Conservation (phyloP, 805 yeast genomes). For the Starmerella stellata region DNA sequence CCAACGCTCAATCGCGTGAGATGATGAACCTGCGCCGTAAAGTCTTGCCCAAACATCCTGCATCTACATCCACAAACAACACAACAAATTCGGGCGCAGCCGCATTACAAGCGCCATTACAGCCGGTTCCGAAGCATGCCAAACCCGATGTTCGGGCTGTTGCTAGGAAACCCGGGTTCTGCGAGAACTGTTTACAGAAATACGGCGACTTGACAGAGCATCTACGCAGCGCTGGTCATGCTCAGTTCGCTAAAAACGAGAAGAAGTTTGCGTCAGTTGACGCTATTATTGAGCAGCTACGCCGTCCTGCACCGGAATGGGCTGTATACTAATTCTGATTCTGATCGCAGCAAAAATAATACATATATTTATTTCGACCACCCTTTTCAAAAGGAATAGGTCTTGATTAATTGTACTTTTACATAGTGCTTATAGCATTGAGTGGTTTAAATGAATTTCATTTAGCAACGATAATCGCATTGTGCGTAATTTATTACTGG, state of each 20-base stretch:
- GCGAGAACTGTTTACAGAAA: slow-evolving; percentile 81
- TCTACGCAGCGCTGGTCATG: slow-evolving; percentile 47
- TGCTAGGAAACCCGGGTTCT: slow-evolving; percentile 47
- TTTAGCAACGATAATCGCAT: too few species aligned
- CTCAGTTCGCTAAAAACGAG: slow-evolving; percentile 57
- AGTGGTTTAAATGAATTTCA: too few species aligned
- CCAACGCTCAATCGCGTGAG: slow-evolving; percentile 24
- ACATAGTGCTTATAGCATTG: too few species aligned
- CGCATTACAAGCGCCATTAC: too few species aligned
- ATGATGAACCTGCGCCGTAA: slow-evolving; percentile 29
- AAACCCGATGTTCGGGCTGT: not conserved
- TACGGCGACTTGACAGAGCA: slow-evolving; percentile 70
- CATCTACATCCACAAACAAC: too few species aligned
- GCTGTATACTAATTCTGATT: not conserved
- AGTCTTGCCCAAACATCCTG: slow-evolving; percentile 11
- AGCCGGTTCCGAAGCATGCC: not conserved
- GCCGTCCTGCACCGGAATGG: not conserved
- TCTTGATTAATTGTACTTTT: too few species aligned
- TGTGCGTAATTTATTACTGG: too few species aligned
- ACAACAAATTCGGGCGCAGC: too few species aligned
- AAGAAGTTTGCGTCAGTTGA: slow-evolving; percentile 64
- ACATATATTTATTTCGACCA: too few species aligned
- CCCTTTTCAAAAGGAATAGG: too few species aligned
- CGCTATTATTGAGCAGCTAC: slow-evolving; percentile 30
- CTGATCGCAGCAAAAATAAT: too few species aligned